Percentiles rank a stretch among this genome's conserved stretches.
Evolutionary conservation across 805 yeast species (phyloP).

Genomic region (Barnettozyma populi): DNA sequence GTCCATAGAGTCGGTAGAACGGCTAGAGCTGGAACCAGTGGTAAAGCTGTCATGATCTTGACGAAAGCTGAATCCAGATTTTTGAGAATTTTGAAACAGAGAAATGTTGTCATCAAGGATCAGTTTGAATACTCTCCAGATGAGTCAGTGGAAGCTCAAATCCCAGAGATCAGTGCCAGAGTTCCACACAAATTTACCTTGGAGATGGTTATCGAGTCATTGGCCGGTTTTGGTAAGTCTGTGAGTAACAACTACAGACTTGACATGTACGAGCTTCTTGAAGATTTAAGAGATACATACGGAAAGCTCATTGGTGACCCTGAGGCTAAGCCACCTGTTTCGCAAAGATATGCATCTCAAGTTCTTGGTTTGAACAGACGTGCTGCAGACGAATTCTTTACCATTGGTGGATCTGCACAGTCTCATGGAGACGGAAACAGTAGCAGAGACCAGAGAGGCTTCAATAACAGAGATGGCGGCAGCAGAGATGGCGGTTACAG

Average conservation of each 20-base stretch:
- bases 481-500: conserved; percentile 2
- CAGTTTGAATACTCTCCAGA: conserved; percentile 34
- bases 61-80: conserved; percentile 54
- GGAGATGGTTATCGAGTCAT: conserved; percentile 29
- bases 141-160: conserved; percentile 30
- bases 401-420: conserved; percentile 5
- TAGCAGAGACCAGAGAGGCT: background rate
- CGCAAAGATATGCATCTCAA: conserved; percentile 17
- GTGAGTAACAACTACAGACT: conserved; percentile 29
- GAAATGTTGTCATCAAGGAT: conserved; percentile 50
- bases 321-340: conserved; percentile 17
- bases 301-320: conserved; percentile 22
- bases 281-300: conserved; percentile 28
- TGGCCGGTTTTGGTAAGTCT: conserved; percentile 34
- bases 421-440: background rate
- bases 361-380: conserved; percentile 20
- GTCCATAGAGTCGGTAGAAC: conserved; percentile 95
- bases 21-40: conserved; percentile 83
- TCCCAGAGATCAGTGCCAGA: conserved; percentile 23
- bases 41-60: conserved; percentile 60
- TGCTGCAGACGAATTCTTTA: conserved; percentile 18
- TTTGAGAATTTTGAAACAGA: conserved; percentile 42
- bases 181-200: conserved; percentile 25
- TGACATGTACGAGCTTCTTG: conserved; percentile 26
- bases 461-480: conserved; percentile 3